A percentile compares a stretch with the other conserved stretches of the same genome.
phyloP scores from a whole-genome alignment of 176 grass and related monocot species.

The Zizania latifolia region DNA sequence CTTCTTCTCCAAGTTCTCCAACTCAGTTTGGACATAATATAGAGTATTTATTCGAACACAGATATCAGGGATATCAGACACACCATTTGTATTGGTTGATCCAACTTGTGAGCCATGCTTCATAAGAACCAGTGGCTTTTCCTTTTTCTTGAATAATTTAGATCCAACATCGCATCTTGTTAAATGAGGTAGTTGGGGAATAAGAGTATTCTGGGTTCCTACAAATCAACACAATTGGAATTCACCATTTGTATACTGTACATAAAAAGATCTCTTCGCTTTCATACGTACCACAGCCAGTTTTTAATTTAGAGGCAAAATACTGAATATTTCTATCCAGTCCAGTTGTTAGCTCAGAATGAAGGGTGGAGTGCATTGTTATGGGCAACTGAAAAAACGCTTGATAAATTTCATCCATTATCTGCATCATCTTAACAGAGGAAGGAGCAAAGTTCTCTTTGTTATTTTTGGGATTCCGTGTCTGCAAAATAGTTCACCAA shows the following conservation, averaged over 20 bases:
- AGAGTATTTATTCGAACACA: slow-evolving; percentile 76
- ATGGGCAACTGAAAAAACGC: slow-evolving; percentile 68
- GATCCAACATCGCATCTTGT: slow-evolving; percentile 88
- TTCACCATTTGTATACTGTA: neutral
- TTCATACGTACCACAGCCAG: slow-evolving; percentile 61
- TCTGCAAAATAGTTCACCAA: slow-evolving; percentile 38
- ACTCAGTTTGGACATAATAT: slow-evolving; percentile 50
- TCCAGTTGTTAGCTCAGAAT: slow-evolving; percentile 62
- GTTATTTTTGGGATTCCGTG: slow-evolving; percentile 60
- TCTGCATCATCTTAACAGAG: slow-evolving; percentile 54
- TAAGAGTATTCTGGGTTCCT: slow-evolving; percentile 55
- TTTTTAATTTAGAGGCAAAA: slow-evolving; percentile 68
- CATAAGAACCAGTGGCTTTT: slow-evolving; percentile 44
- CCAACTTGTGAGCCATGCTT: slow-evolving; percentile 71
- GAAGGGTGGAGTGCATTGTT: slow-evolving; percentile 49
- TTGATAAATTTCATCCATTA: slow-evolving; percentile 62
- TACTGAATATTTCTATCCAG: slow-evolving; percentile 60
- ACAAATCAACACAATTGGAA: slow-evolving; percentile 23
- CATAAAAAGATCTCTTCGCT: neutral
- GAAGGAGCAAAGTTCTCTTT: slow-evolving; percentile 52
- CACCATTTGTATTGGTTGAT: slow-evolving; percentile 40
- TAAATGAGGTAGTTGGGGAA: slow-evolving; percentile 67
- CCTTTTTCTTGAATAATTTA: slow-evolving; percentile 82
- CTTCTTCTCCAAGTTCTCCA: slow-evolving; percentile 62
- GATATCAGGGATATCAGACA: slow-evolving; percentile 47